Base-by-base conservation (phyloP, 177 flowering plant genomes). In the Vitis hybrid region DNA sequence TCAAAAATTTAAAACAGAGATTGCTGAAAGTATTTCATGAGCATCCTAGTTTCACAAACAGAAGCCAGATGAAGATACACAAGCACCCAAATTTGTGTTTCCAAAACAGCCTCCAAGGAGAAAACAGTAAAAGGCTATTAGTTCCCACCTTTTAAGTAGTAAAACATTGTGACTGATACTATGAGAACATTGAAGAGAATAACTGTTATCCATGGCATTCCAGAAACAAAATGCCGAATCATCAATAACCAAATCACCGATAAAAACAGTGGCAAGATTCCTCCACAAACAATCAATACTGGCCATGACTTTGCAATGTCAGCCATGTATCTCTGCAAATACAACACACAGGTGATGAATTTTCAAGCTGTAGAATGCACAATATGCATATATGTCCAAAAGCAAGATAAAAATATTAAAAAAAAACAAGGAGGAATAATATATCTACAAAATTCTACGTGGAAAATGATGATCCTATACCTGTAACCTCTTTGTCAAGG, bases 181-280 rank as follows among this genome's bases (percentile, higher is more conserved):
- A 93, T 80, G 58, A 95, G 98, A 68, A 86, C 56, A 76, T 93
- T 87, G 72, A 95, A 95, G 63, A 95, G 73, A 55, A 81, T 66
- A 61, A 93, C 97, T 50, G 99, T 95, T 70, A 95, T 85, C 99
- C 99, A 95, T 52, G 97, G 92, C 99, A 95, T 95, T 72, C 86
- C 98, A 75, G 89, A 80, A 72, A 93, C 99, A 86, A 93, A 88
- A 84, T 92, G 88, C 19, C 97, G 85, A 69, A 93, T 91, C 95
- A 95, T 74, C 56, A 93, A 77, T 76, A 95, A 79, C 99, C 98
- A 95, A 71, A 93, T 74, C 66, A 91, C 84, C 48, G 99, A 89
- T 68, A 95, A 59, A 83, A 93, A 88, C 39, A 95, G 79, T 3
- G 99, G 99, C 80, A 95, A 10, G 39, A 95, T 72, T 76, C 92